Conservation (phyloP, 2,329 filamentous ascomycete genomes). For the Ophiocordyceps camponoti-floridani region DNA sequence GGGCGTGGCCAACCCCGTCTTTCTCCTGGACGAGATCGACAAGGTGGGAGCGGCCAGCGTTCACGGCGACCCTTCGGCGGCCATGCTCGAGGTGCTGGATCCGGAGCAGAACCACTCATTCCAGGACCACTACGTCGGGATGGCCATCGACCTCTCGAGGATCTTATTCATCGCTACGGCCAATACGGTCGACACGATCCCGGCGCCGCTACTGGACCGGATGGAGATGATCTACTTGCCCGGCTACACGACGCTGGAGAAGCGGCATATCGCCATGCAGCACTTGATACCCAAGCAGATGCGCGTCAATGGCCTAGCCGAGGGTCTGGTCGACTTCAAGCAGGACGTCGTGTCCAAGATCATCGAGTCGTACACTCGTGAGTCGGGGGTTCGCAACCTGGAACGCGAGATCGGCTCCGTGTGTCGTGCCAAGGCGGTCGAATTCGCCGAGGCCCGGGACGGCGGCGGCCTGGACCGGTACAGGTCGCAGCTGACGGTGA, state of each 20-base stretch:
- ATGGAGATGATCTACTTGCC: conserved; percentile 93
- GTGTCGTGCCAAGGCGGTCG: conserved; percentile 86
- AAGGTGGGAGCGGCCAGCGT: conserved; percentile 84
- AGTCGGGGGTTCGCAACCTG: conserved; percentile 87
- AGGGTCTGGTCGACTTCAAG: conserved; percentile 57
- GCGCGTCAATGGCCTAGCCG: conserved; percentile 65
- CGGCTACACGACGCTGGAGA: conserved; percentile 93
- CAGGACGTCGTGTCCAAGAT: conserved; percentile 85
- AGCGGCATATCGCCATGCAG: conserved; percentile 80
- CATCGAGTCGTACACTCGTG: conserved; percentile 90
- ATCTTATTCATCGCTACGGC: conserved; percentile 96
- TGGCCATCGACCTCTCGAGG: conserved; percentile 89
- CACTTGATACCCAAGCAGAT: conserved; percentile 97
- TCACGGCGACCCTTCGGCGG: conserved; percentile 88
- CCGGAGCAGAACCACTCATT: conserved; percentile 95
- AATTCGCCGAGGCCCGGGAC: conserved; percentile 83
- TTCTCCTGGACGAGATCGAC: conserved; percentile 94
- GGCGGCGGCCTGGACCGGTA: conserved; percentile 50
- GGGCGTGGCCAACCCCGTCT: conserved; percentile 85
- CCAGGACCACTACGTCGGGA: conserved; percentile 88
- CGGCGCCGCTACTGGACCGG: conserved; percentile 78
- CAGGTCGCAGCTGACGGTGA: conserved; percentile 51
- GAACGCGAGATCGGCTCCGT: conserved; percentile 92
- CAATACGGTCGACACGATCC: conserved; percentile 87
- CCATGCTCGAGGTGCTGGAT: conserved; percentile 94